These are phyloP conservation scores for Phytophthora colocasiae DNA, from an alignment of 352 stramenopile species.

Conservation along the genomic window DNA sequence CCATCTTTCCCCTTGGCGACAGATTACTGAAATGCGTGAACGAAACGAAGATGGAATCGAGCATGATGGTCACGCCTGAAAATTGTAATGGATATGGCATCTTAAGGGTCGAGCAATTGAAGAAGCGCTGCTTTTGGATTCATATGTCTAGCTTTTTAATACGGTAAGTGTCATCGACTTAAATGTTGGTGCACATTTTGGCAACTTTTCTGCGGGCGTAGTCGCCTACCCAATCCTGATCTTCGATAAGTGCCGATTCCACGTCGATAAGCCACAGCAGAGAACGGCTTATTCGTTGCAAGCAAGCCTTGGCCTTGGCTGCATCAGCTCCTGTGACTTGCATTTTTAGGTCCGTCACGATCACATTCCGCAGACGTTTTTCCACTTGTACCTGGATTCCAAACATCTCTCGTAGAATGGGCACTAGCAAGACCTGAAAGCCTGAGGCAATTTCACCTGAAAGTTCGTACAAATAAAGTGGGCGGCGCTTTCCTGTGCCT, in stretches of 20 bases:
- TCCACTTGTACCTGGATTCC: conserved; percentile 65
- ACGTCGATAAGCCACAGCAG: conserved; percentile 61
- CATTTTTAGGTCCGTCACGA: conserved; percentile 70
- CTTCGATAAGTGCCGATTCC: conserved; percentile 50
- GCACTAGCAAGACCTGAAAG: conserved; percentile 69
- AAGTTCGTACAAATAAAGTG: conserved; percentile 68
- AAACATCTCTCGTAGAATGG: conserved; percentile 64
- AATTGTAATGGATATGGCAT: too few species aligned
- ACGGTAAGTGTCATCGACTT: conserved; percentile 4
- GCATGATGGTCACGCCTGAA: too few species aligned
- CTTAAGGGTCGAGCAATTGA: too few species aligned
- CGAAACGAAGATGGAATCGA: too few species aligned
- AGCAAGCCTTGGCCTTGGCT: conserved; percentile 41
- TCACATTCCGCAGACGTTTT: conserved; percentile 64
- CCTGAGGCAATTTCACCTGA: conserved; percentile 66
- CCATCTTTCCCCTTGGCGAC: too few species aligned
- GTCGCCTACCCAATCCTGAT: conserved; percentile 47
- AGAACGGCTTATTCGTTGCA: conserved; percentile 63
- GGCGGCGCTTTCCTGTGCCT: conserved; percentile 53
- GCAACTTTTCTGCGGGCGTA: conserved; percentile 45
- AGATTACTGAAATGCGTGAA: too few species aligned
- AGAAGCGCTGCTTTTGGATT: too few species aligned
- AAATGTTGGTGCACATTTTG: conserved; percentile 45
- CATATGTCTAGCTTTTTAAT: conserved; percentile 5
- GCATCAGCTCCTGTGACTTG: conserved; percentile 39